Evolutionary conservation across 2,329 filamentous ascomycete genomes (phyloP).

Genomic region (Thermoascus crustaceus): DNA sequence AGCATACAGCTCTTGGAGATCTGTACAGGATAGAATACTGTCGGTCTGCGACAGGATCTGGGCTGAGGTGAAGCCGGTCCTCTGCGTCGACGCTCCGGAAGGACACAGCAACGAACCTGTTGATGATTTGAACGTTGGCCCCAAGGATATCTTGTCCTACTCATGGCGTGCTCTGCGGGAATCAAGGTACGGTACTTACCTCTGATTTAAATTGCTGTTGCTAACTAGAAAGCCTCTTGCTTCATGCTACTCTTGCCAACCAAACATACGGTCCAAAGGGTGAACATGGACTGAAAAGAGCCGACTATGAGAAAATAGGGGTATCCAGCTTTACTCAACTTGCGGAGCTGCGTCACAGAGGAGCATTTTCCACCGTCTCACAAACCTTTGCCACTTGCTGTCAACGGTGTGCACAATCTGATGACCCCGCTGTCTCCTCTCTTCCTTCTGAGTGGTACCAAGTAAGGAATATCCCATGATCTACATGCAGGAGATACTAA

Average conservation of each 20-base stretch:
- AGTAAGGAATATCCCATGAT: conserved; percentile 41
- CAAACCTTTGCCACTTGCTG: conserved; percentile 81
- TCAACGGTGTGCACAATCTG: conserved; percentile 51
- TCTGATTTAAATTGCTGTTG: conserved; percentile 6
- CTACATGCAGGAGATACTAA: conserved; percentile 9
- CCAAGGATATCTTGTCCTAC: conserved; percentile 86
- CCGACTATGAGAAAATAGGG: conserved; percentile 59
- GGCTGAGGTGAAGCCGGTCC: conserved; percentile 62
- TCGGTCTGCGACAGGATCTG: conserved; percentile 62
- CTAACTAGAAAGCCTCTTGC: conserved; percentile 52
- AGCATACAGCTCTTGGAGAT: conserved; percentile 20
- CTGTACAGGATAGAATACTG: conserved; percentile 45
- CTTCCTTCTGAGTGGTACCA: conserved; percentile 64
- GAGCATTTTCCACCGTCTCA: conserved; percentile 87
- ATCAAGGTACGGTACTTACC: conserved; percentile 55
- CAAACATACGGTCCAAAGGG: conserved; percentile 40
- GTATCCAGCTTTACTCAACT: conserved; percentile 73
- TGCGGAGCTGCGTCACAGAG: conserved; percentile 74
- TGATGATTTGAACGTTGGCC: conserved; percentile 64
- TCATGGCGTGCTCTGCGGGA: conserved; percentile 95
- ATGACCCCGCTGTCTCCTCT: conserved; percentile 32
- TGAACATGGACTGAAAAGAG: conserved; percentile 41
- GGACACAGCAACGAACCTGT: conserved; percentile 56
- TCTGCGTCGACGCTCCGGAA: conserved; percentile 93
- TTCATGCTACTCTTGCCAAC: conserved; percentile 55